Percentiles rank a stretch among this genome's conserved stretches.
These are phyloP conservation scores for Teratosphaeria zuluensis DNA, from an alignment of 2,329 filamentous ascomycete genomes.

Conservation along the genomic window DNA sequence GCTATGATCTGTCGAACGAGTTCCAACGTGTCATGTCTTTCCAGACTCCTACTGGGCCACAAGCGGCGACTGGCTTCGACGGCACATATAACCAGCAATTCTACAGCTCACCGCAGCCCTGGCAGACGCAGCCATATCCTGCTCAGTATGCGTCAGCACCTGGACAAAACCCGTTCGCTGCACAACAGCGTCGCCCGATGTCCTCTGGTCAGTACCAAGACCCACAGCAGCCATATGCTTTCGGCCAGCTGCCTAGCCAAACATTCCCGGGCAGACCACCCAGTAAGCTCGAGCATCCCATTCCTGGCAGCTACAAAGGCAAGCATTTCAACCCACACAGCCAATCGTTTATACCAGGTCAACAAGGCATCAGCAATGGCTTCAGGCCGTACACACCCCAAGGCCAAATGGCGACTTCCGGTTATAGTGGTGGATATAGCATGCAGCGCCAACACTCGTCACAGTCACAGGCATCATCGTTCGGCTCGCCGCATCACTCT, in stretches of 20 bases:
- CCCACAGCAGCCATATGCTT: conserved; percentile 51
- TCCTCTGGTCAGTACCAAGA: conserved; percentile 18
- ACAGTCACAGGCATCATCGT: conserved; percentile 21
- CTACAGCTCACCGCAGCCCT: conserved; percentile 15
- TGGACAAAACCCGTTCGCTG: background rate
- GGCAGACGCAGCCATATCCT: conserved; percentile 22
- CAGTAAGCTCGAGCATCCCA: conserved; percentile 67
- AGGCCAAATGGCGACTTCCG: conserved; percentile 6
- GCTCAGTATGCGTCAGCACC: conserved; percentile 20
- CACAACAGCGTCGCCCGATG: background rate
- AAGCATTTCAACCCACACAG: conserved; percentile 91
- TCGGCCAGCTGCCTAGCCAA: conserved; percentile 63
- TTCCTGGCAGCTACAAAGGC: conserved; percentile 74
- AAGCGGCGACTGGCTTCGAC: conserved; percentile 13
- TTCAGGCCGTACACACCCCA: conserved; percentile 16
- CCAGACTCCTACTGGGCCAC: conserved; percentile 22
- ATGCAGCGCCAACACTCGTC: conserved; percentile 25
- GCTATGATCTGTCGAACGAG: conserved; percentile 36
- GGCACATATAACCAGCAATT: conserved; percentile 15
- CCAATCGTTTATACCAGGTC: conserved; percentile 73
- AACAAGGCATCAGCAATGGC: conserved; percentile 16
- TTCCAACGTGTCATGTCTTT: conserved; percentile 40
- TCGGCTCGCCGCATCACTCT: conserved; percentile 14
- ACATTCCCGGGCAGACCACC: conserved; percentile 62
- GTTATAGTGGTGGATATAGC: conserved; percentile 7